phyloP scores from a whole-genome alignment of 2,329 filamentous ascomycete species.

The Tolypocladium tropicale region DNA sequence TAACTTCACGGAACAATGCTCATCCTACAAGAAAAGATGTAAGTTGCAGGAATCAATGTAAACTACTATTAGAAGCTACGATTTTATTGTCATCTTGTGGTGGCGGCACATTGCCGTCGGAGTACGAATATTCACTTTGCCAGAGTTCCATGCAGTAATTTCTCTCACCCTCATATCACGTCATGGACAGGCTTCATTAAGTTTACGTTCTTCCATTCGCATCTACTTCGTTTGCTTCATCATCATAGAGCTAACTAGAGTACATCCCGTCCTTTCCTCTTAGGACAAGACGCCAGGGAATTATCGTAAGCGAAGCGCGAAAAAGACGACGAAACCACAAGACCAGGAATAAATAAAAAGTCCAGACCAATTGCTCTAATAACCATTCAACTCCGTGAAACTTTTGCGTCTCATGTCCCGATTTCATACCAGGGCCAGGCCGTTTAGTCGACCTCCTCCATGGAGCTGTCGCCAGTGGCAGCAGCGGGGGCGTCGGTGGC shows the following conservation, averaged over 20 bases:
- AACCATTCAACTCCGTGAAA: constrained; percentile 32
- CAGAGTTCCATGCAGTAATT: too few relatives aligned
- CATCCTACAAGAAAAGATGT: too few relatives aligned
- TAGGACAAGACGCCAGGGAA: constrained; percentile 15
- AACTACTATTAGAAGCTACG: too few relatives aligned
- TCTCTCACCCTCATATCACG: background rate
- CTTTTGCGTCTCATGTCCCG: constrained; percentile 26
- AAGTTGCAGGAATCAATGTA: too few relatives aligned
- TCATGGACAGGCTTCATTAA: too few relatives aligned
- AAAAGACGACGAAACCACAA: constrained; percentile 13
- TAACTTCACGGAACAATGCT: too few relatives aligned
- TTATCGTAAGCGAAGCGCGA: constrained; percentile 22
- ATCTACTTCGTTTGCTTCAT: constrained; percentile 30
- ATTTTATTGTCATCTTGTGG: too few relatives aligned
- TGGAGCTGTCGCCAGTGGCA: constrained; percentile 77
- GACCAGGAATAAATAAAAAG: constrained; percentile 22
- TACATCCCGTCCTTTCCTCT: constrained; percentile 21
- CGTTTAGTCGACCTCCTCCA: constrained; percentile 98
- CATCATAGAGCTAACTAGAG: constrained; percentile 28
- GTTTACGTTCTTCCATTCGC: constrained; percentile 11
- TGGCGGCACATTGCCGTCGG: too few relatives aligned
- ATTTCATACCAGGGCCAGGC: constrained; percentile 12
- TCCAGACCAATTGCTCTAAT: constrained; percentile 22
- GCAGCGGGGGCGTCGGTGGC: constrained; percentile 47
- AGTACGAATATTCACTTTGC: too few relatives aligned